Conservation (phyloP, 257 asterid genomes). For the Striga asiatica region DNA sequence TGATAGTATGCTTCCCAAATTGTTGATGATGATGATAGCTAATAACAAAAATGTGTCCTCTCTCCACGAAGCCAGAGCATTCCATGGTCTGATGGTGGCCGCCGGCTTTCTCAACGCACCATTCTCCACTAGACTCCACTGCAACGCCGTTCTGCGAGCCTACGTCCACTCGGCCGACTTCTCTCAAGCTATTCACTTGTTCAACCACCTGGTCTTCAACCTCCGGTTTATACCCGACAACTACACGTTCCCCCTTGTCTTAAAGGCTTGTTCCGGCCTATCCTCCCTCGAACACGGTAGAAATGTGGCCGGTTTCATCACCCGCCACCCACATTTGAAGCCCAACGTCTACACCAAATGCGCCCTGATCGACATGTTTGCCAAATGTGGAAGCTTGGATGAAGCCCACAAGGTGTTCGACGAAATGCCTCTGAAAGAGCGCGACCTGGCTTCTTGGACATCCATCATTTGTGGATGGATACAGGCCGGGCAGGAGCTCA, state of each 20-base stretch:
- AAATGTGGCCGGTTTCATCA: constrained; percentile 16
- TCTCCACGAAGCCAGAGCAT: constrained; percentile 14
- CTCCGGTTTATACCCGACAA: constrained; percentile 22
- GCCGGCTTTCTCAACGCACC: constrained; percentile 6
- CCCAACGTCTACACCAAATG: constrained; percentile 28
- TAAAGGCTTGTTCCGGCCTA: constrained; percentile 24
- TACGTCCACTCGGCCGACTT: constrained; percentile 14
- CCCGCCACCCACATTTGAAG: not conserved
- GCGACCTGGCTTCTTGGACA: constrained; percentile 32
- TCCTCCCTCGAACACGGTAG: constrained; percentile 25
- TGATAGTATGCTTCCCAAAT: no score
- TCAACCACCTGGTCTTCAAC: constrained; percentile 12
- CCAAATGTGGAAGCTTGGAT: constrained; percentile 30
- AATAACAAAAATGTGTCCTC: no score
- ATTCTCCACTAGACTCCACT: constrained; percentile 10
- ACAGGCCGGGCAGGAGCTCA: constrained; percentile 15
- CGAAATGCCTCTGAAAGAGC: constrained; percentile 21
- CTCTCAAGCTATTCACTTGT: constrained; percentile 20
- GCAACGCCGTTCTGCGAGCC: constrained; percentile 25
- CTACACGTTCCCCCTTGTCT: constrained; percentile 23
- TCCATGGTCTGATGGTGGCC: constrained; percentile 17
- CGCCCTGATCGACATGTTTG: constrained; percentile 28
- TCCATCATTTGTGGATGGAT: constrained; percentile 25
- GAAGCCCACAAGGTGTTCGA: constrained; percentile 27
- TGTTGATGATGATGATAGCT: no score